A percentile compares a stretch with the other conserved stretches of the same genome.
These are phyloP conservation scores for Termitomyces sp. DNA, from an alignment of 768 basidiomycete genomes.

Conservation along the genomic window DNA sequence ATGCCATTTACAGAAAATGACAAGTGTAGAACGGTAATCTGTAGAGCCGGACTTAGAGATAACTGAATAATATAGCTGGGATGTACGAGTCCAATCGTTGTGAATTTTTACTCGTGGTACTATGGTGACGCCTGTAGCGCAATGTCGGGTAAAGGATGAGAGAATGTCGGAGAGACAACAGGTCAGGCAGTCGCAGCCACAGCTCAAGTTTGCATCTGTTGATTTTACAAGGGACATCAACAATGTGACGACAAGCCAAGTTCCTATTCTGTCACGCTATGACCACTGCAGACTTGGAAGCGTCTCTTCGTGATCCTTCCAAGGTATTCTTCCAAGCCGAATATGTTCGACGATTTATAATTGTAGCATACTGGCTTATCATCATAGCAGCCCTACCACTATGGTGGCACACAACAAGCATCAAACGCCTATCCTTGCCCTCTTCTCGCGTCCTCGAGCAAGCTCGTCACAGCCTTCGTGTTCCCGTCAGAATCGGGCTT, in stretches of 20 bases:
- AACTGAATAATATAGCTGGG: background rate
- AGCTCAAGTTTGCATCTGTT: slow-evolving; percentile 25
- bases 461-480: slow-evolving; percentile 34
- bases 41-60: background rate
- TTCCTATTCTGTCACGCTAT: slow-evolving; percentile 2
- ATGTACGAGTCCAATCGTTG: background rate
- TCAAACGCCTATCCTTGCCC: slow-evolving; percentile 76
- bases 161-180: slow-evolving; percentile 3
- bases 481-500: slow-evolving; percentile 43
- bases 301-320: slow-evolving; percentile 37
- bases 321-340: slow-evolving; percentile 47
- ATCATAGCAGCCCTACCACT: slow-evolving; percentile 77
- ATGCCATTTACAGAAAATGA: slow-evolving; percentile 27
- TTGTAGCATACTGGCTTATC: slow-evolving; percentile 73
- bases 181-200: slow-evolving; percentile 18
- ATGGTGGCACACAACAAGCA: slow-evolving; percentile 94
- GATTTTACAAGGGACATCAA: slow-evolving; percentile 17
- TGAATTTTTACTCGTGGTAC: background rate
- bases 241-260: slow-evolving; percentile 7
- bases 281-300: slow-evolving; percentile 9
- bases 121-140: background rate
- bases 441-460: slow-evolving; percentile 49
- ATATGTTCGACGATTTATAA: slow-evolving; percentile 48
- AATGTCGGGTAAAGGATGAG: background rate
- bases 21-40: slow-evolving; percentile 1